Base-by-base conservation (phyloP, 306 rosid species). In the Mimosa bimucronata region DNA sequence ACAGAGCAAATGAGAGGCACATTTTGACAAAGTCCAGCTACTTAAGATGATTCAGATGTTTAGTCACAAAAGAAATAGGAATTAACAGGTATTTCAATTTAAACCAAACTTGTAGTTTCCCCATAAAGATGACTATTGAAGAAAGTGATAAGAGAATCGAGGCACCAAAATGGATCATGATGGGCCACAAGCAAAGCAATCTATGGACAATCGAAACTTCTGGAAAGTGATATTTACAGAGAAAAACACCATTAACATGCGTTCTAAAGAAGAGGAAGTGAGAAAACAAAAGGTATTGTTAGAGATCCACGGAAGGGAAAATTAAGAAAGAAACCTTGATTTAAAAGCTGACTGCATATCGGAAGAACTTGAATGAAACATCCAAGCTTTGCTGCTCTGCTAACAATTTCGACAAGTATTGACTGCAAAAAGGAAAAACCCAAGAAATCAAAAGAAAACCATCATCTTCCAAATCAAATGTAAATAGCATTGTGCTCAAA, bases 311-410 rank as follows among this genome's bases (percentile, higher is more conserved):
- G 78, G 73, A 23, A 26, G 70, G 40, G 62, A 66, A 0, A 55
- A 21, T 19, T 45, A 64, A 78, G 48, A 70, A 75, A 79, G 45
- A 75, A 42, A 92, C 98, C 98, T 92, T 94, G 98, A 91, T 92
- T 92, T 81, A 94, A 85, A 62, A 94, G 90, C 31, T 97, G 94
- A 82, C 90, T 89, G 71, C 97, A 94, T 84, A 89, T 92, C 69
- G 98, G 98, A 72, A 94, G 94, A 31, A 91, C 93, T 85, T 92
- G 97, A 88, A 88, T 44, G 87, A 94, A 94, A 68, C 97, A 97
- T 64, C 93, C 94, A 84, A 94, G 94, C 93, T 94, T 77, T 94
- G 98, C 74, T 91, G 93, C 76, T 94, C 98, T 65, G 97, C 94
- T 44, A 94, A 74, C 89, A 94, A 87, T 89, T 94, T 97, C 55